Percentiles rank a stretch among this genome's conserved stretches.
These are phyloP conservation scores for Arabidopsis arenosa DNA, from an alignment of 345 rosid genomes.

Conservation along the genomic window DNA sequence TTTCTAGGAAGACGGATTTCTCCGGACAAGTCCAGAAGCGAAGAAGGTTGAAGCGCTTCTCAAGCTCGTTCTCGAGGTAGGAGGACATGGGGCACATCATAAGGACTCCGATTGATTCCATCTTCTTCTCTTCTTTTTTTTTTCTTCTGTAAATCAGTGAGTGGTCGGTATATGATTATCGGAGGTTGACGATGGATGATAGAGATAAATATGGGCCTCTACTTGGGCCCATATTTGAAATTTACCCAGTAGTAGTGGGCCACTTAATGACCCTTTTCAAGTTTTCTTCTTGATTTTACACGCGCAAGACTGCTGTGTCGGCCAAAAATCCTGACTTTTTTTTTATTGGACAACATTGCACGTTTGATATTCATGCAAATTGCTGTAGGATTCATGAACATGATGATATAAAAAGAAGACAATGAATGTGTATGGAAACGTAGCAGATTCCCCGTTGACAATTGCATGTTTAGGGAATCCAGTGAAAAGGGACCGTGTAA, in stretches of 20 bases:
- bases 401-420: not conserved
- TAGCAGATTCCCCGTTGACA: constrained; percentile 16
- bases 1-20: constrained; percentile 51
- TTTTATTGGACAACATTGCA: constrained; percentile 16
- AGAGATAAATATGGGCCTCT: constrained; percentile 2
- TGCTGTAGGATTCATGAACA: not conserved
- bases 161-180: not conserved
- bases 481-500: not conserved
- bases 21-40: constrained; percentile 56
- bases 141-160: not conserved
- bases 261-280: not conserved
- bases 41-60: constrained; percentile 69
- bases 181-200: not conserved
- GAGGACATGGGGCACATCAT: constrained; percentile 67
- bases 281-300: not conserved
- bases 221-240: not conserved
- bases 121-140: not conserved
- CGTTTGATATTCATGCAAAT: constrained; percentile 20
- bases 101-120: constrained; percentile 79
- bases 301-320: not conserved
- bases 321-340: not conserved
- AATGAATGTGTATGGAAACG: not conserved
- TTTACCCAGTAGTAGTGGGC: not conserved
- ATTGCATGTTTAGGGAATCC: constrained; percentile 17
- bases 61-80: constrained; percentile 72